phyloP scores from a whole-genome alignment of 441 rosid genomes.

The Populus hybrid region DNA sequence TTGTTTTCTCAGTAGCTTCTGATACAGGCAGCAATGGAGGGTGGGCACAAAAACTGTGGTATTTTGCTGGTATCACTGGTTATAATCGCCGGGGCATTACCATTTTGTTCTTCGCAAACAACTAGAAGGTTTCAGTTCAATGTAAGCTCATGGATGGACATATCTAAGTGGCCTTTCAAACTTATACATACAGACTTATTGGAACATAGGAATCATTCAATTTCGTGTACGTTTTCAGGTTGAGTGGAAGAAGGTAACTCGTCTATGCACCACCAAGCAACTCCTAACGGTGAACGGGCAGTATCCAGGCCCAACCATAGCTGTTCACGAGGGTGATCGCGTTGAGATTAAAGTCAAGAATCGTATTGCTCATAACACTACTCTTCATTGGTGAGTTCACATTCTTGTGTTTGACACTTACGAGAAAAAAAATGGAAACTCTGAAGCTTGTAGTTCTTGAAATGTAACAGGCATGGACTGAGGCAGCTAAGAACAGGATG shows the following conservation, averaged over 20 bases:
- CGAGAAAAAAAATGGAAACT: not conserved
- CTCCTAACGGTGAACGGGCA: not conserved
- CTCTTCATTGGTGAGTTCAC: not conserved
- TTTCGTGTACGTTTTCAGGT: not conserved
- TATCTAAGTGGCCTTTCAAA: too few species aligned
- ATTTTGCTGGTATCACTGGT: not conserved
- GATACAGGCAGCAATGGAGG: not conserved
- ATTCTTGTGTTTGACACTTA: not conserved
- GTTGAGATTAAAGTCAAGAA: not conserved
- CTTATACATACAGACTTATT: too few species aligned
- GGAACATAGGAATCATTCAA: not conserved
- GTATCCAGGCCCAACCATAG: not conserved
- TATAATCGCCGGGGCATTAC: not conserved
- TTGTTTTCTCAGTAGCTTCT: too few species aligned
- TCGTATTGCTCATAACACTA: not conserved
- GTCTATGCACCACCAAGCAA: not conserved
- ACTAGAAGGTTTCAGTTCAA: not conserved
- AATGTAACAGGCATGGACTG: conserved; percentile 52
- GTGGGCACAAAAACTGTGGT: not conserved
- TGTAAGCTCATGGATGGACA: not conserved
- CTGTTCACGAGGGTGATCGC: not conserved
- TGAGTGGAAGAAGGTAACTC: not conserved
- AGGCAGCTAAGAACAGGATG: conserved; percentile 59
- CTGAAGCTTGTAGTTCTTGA: not conserved
- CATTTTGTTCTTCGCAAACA: not conserved